Percentiles rank a stretch among this genome's conserved stretches.
phyloP scores from a whole-genome alignment of 768 basidiomycete genomes.

The Xanthoconium stramineum region DNA sequence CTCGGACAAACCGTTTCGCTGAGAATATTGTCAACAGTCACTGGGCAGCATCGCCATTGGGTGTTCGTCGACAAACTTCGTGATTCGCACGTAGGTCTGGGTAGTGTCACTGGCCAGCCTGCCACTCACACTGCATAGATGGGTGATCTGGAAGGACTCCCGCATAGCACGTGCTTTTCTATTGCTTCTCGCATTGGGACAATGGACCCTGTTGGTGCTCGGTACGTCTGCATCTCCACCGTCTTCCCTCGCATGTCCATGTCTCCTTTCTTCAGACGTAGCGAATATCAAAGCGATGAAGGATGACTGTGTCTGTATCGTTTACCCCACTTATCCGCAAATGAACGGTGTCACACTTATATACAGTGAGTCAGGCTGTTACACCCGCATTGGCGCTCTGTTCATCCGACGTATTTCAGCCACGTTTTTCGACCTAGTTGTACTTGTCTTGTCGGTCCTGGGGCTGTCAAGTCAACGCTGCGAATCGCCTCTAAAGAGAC shows the following conservation, averaged over 20 bases:
- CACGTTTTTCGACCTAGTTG: slow-evolving; percentile 14
- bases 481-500: slow-evolving; percentile 12
- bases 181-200: slow-evolving; percentile 5
- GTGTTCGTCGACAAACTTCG: slow-evolving; percentile 24
- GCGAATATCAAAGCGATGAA: neutral
- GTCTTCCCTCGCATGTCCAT: neutral
- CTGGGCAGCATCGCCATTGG: slow-evolving; percentile 5
- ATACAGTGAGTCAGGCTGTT: slow-evolving; percentile 12
- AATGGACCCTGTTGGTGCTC: slow-evolving; percentile 11
- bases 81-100: slow-evolving; percentile 19
- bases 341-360: neutral
- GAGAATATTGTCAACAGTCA: neutral
- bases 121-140: slow-evolving; percentile 8
- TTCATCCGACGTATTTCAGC: slow-evolving; percentile 12
- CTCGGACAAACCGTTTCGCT: neutral
- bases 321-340: neutral
- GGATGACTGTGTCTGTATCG: neutral
- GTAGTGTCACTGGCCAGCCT: neutral
- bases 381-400: neutral
- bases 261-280: neutral
- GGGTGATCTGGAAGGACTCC: slow-evolving; percentile 18
- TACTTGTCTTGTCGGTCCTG: slow-evolving; percentile 12
- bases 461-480: slow-evolving; percentile 12
- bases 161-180: no score
- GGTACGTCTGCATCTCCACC: slow-evolving; percentile 1